Percentiles rank a stretch among this genome's conserved stretches.
phyloP scores from a whole-genome alignment of 1,284 basidiomycete species.

The Hortiboletus rubellus region DNA sequence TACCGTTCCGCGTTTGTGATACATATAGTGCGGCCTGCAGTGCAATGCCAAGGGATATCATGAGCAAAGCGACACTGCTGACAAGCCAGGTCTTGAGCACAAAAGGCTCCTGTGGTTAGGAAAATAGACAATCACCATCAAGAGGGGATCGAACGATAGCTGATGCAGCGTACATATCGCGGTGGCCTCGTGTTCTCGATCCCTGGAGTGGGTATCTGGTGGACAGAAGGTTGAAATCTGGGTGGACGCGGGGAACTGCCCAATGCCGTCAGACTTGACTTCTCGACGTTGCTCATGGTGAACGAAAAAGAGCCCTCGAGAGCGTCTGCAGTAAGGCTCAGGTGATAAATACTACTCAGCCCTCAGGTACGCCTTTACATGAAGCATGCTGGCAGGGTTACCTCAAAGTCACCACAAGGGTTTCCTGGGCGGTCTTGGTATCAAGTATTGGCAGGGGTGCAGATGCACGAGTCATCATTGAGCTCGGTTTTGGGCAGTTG shows the following conservation, averaged over 20 bases:
- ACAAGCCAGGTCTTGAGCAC: conserved; percentile 45
- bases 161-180: conserved; percentile 42
- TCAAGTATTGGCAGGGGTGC: not conserved
- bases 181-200: conserved; percentile 35
- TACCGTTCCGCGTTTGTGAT: conserved; percentile 47
- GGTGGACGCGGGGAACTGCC: conserved; percentile 15
- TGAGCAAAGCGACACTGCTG: conserved; percentile 41
- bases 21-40: conserved; percentile 47
- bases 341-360: not conserved
- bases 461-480: not conserved
- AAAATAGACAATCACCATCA: not conserved
- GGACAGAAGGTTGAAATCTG: conserved; percentile 43
- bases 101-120: conserved; percentile 47
- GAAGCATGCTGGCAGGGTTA: not conserved
- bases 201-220: conserved; percentile 48
- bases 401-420: conserved; percentile 12
- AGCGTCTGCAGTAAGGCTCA: not conserved
- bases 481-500: too few species aligned
- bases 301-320: too few species aligned
- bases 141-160: not conserved
- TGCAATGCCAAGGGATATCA: conserved; percentile 49
- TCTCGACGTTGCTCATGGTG: too few species aligned
- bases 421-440: not conserved
- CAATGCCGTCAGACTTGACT: not conserved
- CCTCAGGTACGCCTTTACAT: not conserved